Base-by-base conservation (phyloP, 768 basidiomycete genomes). In the Zangia roseola region DNA sequence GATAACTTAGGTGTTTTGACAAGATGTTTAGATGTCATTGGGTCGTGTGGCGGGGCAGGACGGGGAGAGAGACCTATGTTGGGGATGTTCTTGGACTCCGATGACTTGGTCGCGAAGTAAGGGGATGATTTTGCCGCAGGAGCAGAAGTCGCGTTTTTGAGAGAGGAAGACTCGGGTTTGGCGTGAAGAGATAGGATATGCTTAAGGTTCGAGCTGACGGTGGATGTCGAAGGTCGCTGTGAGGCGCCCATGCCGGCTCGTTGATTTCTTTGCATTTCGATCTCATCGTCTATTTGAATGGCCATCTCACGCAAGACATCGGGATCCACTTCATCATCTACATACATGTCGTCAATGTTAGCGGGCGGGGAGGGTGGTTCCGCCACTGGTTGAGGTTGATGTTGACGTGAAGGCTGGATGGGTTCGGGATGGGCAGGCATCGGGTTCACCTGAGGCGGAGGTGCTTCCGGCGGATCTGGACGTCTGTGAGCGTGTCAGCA, bases 21-120 rank as follows among this genome's bases (percentile, higher is more conserved):
- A 5, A 45, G 45, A 16, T 41, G 1, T 19, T 47, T 43, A 13
- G 59, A 52, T 17, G 53, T 40, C 2, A 63, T 65, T n/a, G 64
- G 57, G 24, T 71, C 65, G 24, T 69, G 53, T 34, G 52, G 42
- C n/a, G 54, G 53, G n/a, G 37, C 57, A 23, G 58, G 56, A 42
- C 59, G 63, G 49, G 60, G 78, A 63, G 57, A 52, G 23, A 55
- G 62, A 43, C 52, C 57, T 8, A 69, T 69, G 43, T 64, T 54
- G 14, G 57, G 64, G 39, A 59, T 38, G n/a, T 23, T n/a, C 4
- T 52, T 49, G 10, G 52, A 26, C 30, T 40, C 38, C 39, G 52
- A 45, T 12, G 55, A 40, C 9, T 33, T 21, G 28, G 49, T 13
- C 7, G 48, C 33, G 34, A 66, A 65, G 48, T 69, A 62, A 39